A percentile compares a stretch with the other conserved stretches of the same genome.
phyloP scores from a whole-genome alignment of 106 monocot genomes.

The Allium fistulosum region DNA sequence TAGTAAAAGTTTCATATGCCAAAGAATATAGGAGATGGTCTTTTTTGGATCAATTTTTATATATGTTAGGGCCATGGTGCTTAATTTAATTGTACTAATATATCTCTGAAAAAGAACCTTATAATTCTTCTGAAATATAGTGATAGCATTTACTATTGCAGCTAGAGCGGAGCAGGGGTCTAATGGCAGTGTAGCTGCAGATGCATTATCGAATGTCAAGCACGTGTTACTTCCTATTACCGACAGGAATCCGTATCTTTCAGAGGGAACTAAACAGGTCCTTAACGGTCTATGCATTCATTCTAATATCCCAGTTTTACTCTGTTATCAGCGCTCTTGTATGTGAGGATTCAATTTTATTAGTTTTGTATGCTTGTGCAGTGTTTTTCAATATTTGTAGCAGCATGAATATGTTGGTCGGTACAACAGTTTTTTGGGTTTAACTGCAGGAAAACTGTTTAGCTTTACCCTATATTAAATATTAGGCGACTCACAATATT shows the following conservation, averaged over 20 bases:
- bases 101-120: too few relatives aligned
- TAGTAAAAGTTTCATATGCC: neutral
- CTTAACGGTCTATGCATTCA: neutral
- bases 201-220: slow-evolving; percentile 24
- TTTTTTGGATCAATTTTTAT: neutral
- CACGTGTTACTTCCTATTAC: slow-evolving; percentile 30
- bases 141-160: neutral
- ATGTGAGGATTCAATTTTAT: too few relatives aligned
- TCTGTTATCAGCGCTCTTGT: too few relatives aligned
- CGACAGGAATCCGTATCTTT: slow-evolving; percentile 26
- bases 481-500: too few relatives aligned
- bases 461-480: too few relatives aligned
- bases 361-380: too few relatives aligned
- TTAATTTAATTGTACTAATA: neutral
- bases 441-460: too few relatives aligned
- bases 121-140: too few relatives aligned
- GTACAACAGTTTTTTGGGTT: too few relatives aligned
- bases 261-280: slow-evolving; percentile 24
- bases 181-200: slow-evolving; percentile 15
- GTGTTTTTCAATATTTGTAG: too few relatives aligned
- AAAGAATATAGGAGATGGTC: neutral
- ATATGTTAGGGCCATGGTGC: neutral
- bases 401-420: too few relatives aligned
- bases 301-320: too few relatives aligned
- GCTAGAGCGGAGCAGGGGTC: slow-evolving; percentile 20